Conservation (phyloP, 2,329 filamentous ascomycete genomes). For the Colletotrichum neosansevieriae region DNA sequence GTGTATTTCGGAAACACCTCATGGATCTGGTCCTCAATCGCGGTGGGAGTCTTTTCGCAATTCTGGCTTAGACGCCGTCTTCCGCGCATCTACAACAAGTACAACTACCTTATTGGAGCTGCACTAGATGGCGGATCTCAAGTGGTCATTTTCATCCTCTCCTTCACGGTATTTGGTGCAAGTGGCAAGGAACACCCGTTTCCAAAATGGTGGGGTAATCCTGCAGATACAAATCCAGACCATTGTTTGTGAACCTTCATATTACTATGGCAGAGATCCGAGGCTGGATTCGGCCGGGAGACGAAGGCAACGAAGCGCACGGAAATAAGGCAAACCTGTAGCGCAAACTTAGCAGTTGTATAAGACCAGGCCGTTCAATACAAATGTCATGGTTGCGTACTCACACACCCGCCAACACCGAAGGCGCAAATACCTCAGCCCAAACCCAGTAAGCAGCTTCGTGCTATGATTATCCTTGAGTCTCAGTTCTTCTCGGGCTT, state of each 20-base stretch:
- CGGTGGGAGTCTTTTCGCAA: constrained; percentile 49
- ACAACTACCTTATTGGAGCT: constrained; percentile 46
- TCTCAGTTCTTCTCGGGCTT: too few relatives aligned
- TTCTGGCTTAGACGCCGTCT: constrained; percentile 44
- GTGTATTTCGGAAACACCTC: constrained; percentile 54
- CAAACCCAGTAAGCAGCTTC: too few relatives aligned
- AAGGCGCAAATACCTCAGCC: too few relatives aligned
- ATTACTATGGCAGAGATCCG: not conserved
- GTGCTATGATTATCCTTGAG: too few relatives aligned
- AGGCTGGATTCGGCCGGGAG: too few relatives aligned
- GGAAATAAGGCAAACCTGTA: too few relatives aligned
- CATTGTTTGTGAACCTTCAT: constrained; percentile 27
- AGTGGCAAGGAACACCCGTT: constrained; percentile 42
- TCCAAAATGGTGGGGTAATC: constrained; percentile 43
- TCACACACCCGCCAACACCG: too few relatives aligned
- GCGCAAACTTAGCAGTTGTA: too few relatives aligned
- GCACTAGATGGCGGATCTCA: constrained; percentile 46
- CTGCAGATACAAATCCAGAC: constrained; percentile 37
- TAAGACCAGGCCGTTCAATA: too few relatives aligned
- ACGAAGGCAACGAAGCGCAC: too few relatives aligned
- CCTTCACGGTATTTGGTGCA: constrained; percentile 45
- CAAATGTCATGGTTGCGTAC: too few relatives aligned
- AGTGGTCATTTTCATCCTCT: constrained; percentile 46
- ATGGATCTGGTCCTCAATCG: constrained; percentile 50
- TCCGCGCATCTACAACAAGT: constrained; percentile 45